A percentile compares a stretch with the other conserved stretches of the same genome.
Evolutionary conservation across 163 green algal species (phyloP).

Genomic region (Scenedesmus sp.): DNA sequence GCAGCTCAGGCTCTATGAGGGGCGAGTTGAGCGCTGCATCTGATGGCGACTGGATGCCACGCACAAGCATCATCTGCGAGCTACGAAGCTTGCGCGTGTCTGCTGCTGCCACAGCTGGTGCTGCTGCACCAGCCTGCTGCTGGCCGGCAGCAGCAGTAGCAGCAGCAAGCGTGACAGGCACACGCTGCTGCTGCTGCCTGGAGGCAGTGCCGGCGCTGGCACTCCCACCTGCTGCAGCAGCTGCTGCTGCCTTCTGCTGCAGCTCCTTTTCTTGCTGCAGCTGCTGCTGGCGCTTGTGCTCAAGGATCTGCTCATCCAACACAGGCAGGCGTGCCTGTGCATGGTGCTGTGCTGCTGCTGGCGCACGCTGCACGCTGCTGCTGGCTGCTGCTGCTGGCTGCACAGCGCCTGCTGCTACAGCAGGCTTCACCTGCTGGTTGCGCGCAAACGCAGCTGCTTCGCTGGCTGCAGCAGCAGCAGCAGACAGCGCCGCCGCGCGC

Average conservation of each 20-base stretch:
- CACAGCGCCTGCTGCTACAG: background rate
- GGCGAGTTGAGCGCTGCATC: background rate
- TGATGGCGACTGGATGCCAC: background rate
- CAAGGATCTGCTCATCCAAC: slow-evolving; percentile 40
- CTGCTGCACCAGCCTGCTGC: slow-evolving; percentile 5
- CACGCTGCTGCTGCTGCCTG: background rate
- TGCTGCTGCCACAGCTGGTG: background rate
- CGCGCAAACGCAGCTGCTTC: background rate
- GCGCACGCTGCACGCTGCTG: too few species aligned
- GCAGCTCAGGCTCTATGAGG: slow-evolving; percentile 13
- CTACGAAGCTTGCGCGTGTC: slow-evolving; percentile 38
- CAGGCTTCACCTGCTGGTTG: background rate
- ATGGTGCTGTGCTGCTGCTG: background rate
- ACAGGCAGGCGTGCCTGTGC: background rate
- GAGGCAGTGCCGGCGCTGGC: background rate
- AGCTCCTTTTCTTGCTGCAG: background rate
- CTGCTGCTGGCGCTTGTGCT: slow-evolving; percentile 23
- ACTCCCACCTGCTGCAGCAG: background rate
- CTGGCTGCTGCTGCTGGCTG: background rate
- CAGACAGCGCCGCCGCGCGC: background rate
- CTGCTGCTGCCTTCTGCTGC: slow-evolving; percentile 13
- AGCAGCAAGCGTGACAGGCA: background rate
- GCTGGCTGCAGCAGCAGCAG: slow-evolving; percentile 2
- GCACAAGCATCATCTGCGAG: slow-evolving; percentile 27
- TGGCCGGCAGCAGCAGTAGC: background rate